These are phyloP conservation scores for Ulmus americana DNA, from an alignment of 331 rosid genomes.

Conservation along the genomic window DNA sequence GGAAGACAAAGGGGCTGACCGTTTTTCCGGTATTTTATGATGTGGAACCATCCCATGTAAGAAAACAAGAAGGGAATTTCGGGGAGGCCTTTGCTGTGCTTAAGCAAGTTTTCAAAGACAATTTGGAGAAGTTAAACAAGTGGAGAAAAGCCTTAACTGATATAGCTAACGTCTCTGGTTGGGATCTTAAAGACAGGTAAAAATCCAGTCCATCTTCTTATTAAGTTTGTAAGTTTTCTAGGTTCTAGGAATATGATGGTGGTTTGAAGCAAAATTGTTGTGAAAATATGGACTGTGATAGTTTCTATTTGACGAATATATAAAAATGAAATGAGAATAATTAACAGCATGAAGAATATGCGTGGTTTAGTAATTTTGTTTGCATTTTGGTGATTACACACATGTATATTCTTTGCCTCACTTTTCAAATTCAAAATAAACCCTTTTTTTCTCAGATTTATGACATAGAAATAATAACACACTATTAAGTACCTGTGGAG, in stretches of 20 bases:
- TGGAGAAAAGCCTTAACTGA: constrained; percentile 19
- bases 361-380: not conserved
- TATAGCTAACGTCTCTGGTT: not conserved
- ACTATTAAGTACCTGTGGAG: no score
- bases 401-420: no score
- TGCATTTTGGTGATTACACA: not conserved
- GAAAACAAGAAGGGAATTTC: not conserved
- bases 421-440: no score
- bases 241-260: no score
- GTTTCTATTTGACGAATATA: not conserved
- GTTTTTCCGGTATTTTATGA: no score
- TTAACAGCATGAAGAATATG: not conserved
- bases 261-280: no score
- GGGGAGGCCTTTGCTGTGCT: constrained; percentile 7
- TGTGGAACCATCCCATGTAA: no score
- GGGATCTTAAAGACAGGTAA: not conserved
- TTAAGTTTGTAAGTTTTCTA: not conserved
- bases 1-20: no score
- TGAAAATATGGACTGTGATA: no score
- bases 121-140: not conserved
- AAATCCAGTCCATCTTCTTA: no score
- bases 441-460: no score
- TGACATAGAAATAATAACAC: no score
- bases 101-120: not conserved
- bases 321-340: not conserved